Conservation (phyloP, 164 flowering plant species). For the Chimonanthus salicifolius region DNA sequence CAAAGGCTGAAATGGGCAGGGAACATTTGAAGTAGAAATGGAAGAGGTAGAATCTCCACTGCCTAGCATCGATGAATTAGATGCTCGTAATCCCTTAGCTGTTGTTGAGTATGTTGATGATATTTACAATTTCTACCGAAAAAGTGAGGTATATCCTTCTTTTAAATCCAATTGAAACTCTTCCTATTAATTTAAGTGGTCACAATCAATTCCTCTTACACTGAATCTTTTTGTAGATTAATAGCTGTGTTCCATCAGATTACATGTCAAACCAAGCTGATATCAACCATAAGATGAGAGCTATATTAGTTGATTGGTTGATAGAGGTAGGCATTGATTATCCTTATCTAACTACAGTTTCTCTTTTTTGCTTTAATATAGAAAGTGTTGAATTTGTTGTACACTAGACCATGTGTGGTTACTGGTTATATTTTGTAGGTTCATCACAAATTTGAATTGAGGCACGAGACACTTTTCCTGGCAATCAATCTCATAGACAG, state of each 20-base stretch:
- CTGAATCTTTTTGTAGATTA: conserved; percentile 31
- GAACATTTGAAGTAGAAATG: conserved; percentile 14
- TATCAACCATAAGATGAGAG: conserved; percentile 80
- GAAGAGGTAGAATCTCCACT: conserved; percentile 14
- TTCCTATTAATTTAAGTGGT: too few relatives aligned
- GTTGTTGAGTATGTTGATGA: conserved; percentile 82
- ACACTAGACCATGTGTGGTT: not conserved
- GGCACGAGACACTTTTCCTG: conserved; percentile 76
- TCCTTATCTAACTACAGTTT: not conserved
- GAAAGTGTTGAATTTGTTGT: not conserved
- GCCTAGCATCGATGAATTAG: conserved; percentile 10
- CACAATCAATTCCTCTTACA: not conserved
- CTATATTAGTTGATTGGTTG: conserved; percentile 80
- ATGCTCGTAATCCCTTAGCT: conserved; percentile 46
- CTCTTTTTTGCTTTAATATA: not conserved
- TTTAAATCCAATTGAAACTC: too few relatives aligned
- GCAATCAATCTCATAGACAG: conserved; percentile 74
- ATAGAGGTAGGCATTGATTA: conserved; percentile 52
- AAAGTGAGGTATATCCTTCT: conserved; percentile 33
- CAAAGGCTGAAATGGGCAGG: conserved; percentile 1
- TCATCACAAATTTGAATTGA: conserved; percentile 75
- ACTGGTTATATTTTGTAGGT: conserved; percentile 33
- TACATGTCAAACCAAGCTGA: conserved; percentile 70
- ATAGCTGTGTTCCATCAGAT: conserved; percentile 46
- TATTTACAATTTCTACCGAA: conserved; percentile 55